Conservation (phyloP, 192 early-diverging fungal genomes). For the Jimgerdemannia lactiflua region DNA sequence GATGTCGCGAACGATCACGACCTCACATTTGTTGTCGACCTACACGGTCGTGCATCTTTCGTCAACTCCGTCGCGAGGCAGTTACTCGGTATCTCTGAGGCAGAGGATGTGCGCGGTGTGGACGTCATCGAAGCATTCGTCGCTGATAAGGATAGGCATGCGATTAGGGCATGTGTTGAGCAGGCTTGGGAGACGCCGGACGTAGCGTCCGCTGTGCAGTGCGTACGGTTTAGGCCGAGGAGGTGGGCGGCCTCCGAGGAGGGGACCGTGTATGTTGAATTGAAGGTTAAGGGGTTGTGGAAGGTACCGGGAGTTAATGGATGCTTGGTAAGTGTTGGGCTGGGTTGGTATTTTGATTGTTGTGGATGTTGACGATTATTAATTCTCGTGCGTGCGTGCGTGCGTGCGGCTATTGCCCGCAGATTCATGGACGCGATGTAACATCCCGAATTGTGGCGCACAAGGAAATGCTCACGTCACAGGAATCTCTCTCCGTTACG, state of each 20-base stretch:
- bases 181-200: constrained; percentile 8
- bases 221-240: constrained; percentile 1
- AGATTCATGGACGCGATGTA: constrained; percentile 9
- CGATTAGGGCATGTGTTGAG: not conserved
- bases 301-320: constrained; percentile 9
- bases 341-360: not conserved
- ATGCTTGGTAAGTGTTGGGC: constrained; percentile 10
- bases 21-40: constrained; percentile 6
- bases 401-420: not conserved
- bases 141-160: constrained; percentile 5
- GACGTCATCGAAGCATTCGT: constrained; percentile 3
- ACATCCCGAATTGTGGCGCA: constrained; percentile 1
- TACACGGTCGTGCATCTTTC: not conserved
- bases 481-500: constrained; percentile 10
- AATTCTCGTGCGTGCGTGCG: not conserved
- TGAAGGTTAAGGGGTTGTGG: constrained; percentile 13
- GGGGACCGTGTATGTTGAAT: constrained; percentile 3
- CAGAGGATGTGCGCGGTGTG: not conserved
- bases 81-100: not conserved
- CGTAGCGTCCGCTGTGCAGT: not conserved
- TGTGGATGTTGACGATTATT: not conserved
- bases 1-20: not conserved
- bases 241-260: not conserved
- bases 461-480: constrained; percentile 2
- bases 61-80: not conserved